phyloP scores from a whole-genome alignment of 2,329 filamentous ascomycete genomes.

The Teratosphaeria epicoccoides region DNA sequence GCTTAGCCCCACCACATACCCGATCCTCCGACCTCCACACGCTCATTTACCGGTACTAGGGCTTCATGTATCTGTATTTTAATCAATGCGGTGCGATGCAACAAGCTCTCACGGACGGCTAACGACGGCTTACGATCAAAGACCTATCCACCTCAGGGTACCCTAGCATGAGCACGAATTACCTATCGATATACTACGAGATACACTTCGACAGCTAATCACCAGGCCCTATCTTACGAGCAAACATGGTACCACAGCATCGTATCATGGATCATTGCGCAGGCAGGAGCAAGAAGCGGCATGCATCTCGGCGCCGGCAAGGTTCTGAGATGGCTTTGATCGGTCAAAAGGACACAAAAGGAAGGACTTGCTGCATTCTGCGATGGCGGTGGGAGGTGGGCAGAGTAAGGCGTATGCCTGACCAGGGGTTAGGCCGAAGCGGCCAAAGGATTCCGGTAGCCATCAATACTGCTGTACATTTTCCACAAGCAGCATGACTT shows the following conservation, averaged over 20 bases:
- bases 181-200: slow-evolving; percentile 5
- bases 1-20: slow-evolving; percentile 5
- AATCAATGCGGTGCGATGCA: neutral
- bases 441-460: slow-evolving; percentile 1
- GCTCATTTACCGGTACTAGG: slow-evolving; percentile 2
- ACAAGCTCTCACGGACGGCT: slow-evolving; percentile 5
- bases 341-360: neutral
- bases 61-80: neutral
- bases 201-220: slow-evolving; percentile 1
- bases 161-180: slow-evolving; percentile 21
- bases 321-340: neutral
- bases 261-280: slow-evolving; percentile 1
- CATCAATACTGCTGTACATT: slow-evolving; percentile 2
- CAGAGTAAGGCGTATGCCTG: neutral
- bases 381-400: slow-evolving; percentile 10
- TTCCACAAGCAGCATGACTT: slow-evolving; percentile 1
- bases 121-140: slow-evolving; percentile 25
- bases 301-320: slow-evolving; percentile 5
- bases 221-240: neutral
- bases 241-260: neutral
- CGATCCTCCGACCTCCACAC: neutral
- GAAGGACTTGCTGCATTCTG: slow-evolving; percentile 13
- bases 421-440: neutral
- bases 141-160: slow-evolving; percentile 29
- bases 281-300: neutral